Evolutionary conservation across 1,284 basidiomycete species (phyloP), one percentile per base, ranked within the genome.

Genomic region (Cryptococcus sp.): DNA sequence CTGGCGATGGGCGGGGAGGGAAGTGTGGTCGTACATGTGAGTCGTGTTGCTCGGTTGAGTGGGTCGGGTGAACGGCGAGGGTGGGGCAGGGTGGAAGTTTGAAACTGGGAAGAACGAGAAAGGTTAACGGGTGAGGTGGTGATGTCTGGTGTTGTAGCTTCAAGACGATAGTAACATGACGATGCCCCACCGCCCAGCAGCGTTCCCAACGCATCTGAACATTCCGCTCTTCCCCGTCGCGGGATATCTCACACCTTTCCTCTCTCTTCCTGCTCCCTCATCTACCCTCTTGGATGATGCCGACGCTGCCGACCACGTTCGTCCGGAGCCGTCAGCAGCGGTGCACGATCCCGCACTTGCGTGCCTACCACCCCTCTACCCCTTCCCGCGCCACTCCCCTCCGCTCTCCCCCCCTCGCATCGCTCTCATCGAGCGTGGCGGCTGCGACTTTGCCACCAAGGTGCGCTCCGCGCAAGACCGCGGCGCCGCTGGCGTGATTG

Each of bases 381-480:
- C 48, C 20, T 21, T 21, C 13, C 23, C 23, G 13, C n/a, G 24
- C 4, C 7, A 44, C n/a, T 23, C 42, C 11, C 42, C 20, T 20
- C 18, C 18, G 46, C 4, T 28, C 16, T n/a, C 51, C 2, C 55
- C 57, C 2, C 63, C 64, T 2, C 21, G 43, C 9, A 87, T 95
- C 69, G 92, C 89, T 0, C 81, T 95, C 46, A 84, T 94, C 0
- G 88, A 93, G 72, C 80, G 92, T 46, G 91, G 91, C 0, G 79
- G 83, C 47, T 96, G 92, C 70, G 85, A 90, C 53, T 96, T 96
- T 71, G 87, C 89, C 13, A 86, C 85, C 66, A 96, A 96, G 79
- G 88, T 83, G 56, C 79, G 88, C 48, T 85, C 89, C 66, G 89
- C 91, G 0, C 89, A 93, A 72, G 79, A 82, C 43, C 78, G 90